Base-by-base conservation (phyloP, 2,329 filamentous ascomycete species). In the Penicillium freii region DNA sequence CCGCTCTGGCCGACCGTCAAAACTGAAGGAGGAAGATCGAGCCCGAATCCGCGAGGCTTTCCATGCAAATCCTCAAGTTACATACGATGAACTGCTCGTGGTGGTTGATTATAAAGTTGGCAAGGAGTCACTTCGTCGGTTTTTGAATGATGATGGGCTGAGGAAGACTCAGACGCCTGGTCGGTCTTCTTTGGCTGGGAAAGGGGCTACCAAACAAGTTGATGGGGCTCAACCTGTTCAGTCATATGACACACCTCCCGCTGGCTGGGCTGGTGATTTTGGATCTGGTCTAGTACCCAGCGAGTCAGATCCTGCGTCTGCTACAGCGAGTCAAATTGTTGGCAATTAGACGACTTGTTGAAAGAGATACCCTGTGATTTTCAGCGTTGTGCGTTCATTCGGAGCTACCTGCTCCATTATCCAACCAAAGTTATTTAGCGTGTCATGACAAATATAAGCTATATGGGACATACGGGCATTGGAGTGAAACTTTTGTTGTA, bases 41-140 rank as follows among this genome's bases (percentile, higher is more conserved):
- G 42, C 33, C 9, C 51, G 42, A 29, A 46, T 53, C 25, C 33
- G 42, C 3, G 42, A 53, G 17, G 51, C 51, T 23, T 29, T 53
- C 10, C 40, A 13, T 23, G 51, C 31, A 25, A 47, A 53, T 21
- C 51, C 42, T 9, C 31, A 36, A 21, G 47, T 53, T 15, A 38
- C 42, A 23, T 46, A 53, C 25, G 42, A 53, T 31, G 51, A 48
- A 27, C 34, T 54, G 3, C 51, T 48, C 13, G 34, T 23, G 33
- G 15, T 48, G 15, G 51, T 54, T 9, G 33, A 39, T 48, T 48
- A 54, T 27, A 48, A 54, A 48, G 43, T 54, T 13, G 44, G 44
- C 9, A 54, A 47, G 27, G 40, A 54, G 9, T 54, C 43, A 2
- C 42, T 54, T n/a, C 51, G 51, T n/a, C 43, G 43, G 8, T 48